These are phyloP conservation scores for Phtheirospermum japonicum DNA, from an alignment of 257 asterid genomes.

Conservation along the genomic window DNA sequence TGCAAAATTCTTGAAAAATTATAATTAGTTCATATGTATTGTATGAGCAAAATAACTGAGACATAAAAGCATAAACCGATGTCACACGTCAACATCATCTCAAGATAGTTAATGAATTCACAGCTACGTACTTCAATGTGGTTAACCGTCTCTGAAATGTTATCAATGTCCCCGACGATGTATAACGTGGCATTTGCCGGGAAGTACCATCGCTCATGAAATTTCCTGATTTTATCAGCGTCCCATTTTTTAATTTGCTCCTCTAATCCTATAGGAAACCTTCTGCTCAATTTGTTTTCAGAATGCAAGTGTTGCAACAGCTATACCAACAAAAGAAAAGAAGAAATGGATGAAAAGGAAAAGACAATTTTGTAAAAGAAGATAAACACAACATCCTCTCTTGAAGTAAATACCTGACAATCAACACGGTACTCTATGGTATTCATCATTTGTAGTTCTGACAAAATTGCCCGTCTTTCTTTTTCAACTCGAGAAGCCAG, in stretches of 20 bases:
- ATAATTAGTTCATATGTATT: slow-evolving; percentile 18
- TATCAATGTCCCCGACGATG: slow-evolving; percentile 93
- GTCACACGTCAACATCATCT: slow-evolving; percentile 23
- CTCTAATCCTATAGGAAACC: slow-evolving; percentile 97
- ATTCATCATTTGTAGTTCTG: slow-evolving; percentile 99
- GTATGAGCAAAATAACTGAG: slow-evolving; percentile 17
- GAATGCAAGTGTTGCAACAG: slow-evolving; percentile 94
- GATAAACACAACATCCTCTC: slow-evolving; percentile 19
- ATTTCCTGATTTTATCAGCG: slow-evolving; percentile 93
- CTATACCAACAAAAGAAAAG: slow-evolving; percentile 42
- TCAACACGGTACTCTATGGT: slow-evolving; percentile 99
- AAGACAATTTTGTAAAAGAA: slow-evolving; percentile 17
- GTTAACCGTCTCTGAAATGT: slow-evolving; percentile 66
- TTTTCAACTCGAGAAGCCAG: slow-evolving; percentile 93
- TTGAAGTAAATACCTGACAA: slow-evolving; percentile 74
- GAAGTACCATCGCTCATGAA: slow-evolving; percentile 98
- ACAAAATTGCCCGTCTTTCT: slow-evolving; percentile 91
- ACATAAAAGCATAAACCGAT: slow-evolving; percentile 19
- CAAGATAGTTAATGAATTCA: slow-evolving; percentile 5
- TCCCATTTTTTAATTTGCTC: slow-evolving; percentile 99
- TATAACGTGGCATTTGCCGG: slow-evolving; percentile 98
- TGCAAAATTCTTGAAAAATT: slow-evolving; percentile 37
- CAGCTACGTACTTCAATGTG: slow-evolving; percentile 77
- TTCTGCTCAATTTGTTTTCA: slow-evolving; percentile 94
- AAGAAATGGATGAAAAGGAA: slow-evolving; percentile 22